Conservation (phyloP, 2,329 filamentous ascomycete species). For the Passalora sequoiae region DNA sequence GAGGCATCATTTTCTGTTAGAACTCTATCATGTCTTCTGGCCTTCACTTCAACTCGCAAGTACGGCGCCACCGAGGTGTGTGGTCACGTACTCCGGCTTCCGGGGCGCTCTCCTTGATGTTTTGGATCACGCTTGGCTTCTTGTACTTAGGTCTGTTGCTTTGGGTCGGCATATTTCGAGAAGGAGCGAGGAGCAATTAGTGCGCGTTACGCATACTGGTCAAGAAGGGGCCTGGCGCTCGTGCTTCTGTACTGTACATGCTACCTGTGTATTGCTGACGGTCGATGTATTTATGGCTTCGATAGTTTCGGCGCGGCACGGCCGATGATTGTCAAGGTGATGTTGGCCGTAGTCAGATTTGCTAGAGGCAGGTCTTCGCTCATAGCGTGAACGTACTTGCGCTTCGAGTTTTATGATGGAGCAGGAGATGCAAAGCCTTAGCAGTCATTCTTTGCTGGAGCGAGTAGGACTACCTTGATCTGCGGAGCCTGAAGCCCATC, state of each 20-base stretch:
- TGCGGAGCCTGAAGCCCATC: no score
- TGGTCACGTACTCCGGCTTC: constrained; percentile 26
- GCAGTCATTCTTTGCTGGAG: no score
- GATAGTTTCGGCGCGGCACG: constrained; percentile 34
- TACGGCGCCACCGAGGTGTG: background rate
- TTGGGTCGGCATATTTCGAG: constrained; percentile 32
- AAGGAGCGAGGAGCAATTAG: constrained; percentile 29
- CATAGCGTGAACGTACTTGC: constrained; percentile 32
- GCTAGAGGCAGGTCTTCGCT: constrained; percentile 23
- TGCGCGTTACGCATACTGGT: constrained; percentile 31
- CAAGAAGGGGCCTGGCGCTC: no score
- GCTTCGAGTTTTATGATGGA: no score
- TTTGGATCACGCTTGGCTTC: constrained; percentile 30
- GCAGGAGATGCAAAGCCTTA: no score
- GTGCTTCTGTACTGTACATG: no score
- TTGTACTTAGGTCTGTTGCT: constrained; percentile 29
- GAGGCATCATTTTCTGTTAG: no score
- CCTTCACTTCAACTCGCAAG: no score
- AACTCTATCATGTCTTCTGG: no score
- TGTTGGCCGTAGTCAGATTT: constrained; percentile 19
- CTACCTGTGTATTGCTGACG: no score
- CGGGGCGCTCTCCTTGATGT: constrained; percentile 21
- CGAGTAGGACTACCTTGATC: no score
- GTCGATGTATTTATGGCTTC: no score
- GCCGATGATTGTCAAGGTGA: constrained; percentile 32